Evolutionary conservation across 306 rosid species (phyloP), one percentile per base, ranked within the genome.

Genomic region (Elaeagnus macrophylla): DNA sequence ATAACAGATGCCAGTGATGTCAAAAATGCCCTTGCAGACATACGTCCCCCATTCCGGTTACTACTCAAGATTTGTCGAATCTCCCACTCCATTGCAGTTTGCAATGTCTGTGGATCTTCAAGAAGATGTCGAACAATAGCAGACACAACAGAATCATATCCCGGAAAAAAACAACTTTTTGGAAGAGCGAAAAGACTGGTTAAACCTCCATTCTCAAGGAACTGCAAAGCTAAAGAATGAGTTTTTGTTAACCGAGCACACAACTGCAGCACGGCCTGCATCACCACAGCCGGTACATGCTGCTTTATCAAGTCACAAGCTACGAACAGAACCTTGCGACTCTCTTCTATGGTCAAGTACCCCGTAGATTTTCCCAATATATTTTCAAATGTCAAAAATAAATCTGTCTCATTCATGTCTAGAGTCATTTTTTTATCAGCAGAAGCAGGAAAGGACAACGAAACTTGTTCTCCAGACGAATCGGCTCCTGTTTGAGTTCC

Each of bases 31-130:
- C 79, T 79, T 45, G 83, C 73, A 72, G 96, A 80, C 19, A 79
- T 77, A 35, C 96, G 94, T 55, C 89, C 96, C 47, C 89, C 68
- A 68, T 80, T 95, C 20, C 94, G 78, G 68, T 83, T 91, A 63
- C 94, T 94, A 67, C 80, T 75, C 72, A 87, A 80, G 54, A 76
- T 73, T 72, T 93, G 99, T 0, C 87, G 81, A 69, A 93, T 87
- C 76, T 87, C 99, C 78, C 80, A 81, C 59, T 93, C 99, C 96
- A 93, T 93, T 37, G 96, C 96, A 43, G 81, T 80, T 76, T 93
- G 99, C 62, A 93, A 81, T 16, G 99, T 93, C 55, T 93, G 99
- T 18, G 95, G 99, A 77, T 93, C 99, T 81, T 93, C 99, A 59
- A 93, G 95, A 54, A 93, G 96, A 82, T 87, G 99, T 9, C 94